phyloP scores from a whole-genome alignment of 2,329 filamentous ascomycete genomes.

The Cryphonectria naterciae region DNA sequence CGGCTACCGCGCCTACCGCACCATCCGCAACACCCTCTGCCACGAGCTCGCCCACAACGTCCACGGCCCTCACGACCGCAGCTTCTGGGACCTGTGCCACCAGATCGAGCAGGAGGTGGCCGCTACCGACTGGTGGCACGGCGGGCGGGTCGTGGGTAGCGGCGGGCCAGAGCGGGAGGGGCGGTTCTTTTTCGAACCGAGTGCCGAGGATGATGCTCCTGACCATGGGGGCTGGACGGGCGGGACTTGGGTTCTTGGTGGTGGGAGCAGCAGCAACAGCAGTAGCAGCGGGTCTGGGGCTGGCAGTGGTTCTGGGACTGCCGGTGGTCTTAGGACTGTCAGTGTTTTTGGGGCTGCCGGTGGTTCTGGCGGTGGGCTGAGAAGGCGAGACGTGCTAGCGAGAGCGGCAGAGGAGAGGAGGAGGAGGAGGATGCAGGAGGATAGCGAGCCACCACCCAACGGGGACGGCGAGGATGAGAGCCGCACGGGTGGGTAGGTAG shows the following conservation, averaged over 20 bases:
- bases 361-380: constrained; percentile 52
- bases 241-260: constrained; percentile 76
- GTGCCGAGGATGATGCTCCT: constrained; percentile 58
- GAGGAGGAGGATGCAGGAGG: constrained; percentile 49
- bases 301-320: constrained; percentile 21
- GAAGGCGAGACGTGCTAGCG: constrained; percentile 74
- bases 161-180: constrained; percentile 43
- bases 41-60: constrained; percentile 96
- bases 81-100: constrained; percentile 89
- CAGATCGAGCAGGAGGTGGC: constrained; percentile 88
- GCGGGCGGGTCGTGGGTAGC: constrained; percentile 69
- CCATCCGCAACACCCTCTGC: constrained; percentile 87
- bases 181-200: constrained; percentile 60
- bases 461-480: constrained; percentile 21
- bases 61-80: constrained; percentile 77
- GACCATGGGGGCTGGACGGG: constrained; percentile 79
- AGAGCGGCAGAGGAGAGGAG: constrained; percentile 72
- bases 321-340: no score
- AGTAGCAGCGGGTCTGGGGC: constrained; percentile 34
- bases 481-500: constrained; percentile 5
- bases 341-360: constrained; percentile 27
- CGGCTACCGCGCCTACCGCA: constrained; percentile 90
- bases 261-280: constrained; percentile 47
- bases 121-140: constrained; percentile 74
- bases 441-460: constrained; percentile 33